phyloP scores from a whole-genome alignment of 2,329 filamentous ascomycete genomes.

The Colletotrichum spinosum region DNA sequence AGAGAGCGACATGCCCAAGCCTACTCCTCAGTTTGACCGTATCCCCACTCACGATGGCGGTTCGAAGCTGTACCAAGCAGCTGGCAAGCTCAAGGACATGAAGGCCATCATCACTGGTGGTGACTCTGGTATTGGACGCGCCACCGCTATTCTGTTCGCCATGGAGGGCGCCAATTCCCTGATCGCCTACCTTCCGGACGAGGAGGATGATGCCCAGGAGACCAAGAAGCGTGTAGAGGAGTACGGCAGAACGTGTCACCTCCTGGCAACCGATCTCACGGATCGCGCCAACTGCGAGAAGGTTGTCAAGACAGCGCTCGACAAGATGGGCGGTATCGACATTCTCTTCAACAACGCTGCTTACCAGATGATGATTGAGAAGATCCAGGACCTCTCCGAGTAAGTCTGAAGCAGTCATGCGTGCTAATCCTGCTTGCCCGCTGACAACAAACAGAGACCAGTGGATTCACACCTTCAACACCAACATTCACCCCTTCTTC shows the following conservation, averaged over 20 bases:
- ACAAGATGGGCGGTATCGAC: constrained; percentile 76
- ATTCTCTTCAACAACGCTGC: constrained; percentile 82
- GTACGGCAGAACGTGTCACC: constrained; percentile 73
- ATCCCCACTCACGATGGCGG: constrained; percentile 76
- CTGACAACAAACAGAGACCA: constrained; percentile 62
- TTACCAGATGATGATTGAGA: constrained; percentile 74
- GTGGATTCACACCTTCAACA: constrained; percentile 83
- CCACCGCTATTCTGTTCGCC: constrained; percentile 80
- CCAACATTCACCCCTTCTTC: constrained; percentile 86
- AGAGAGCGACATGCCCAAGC: constrained; percentile 61
- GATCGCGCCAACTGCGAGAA: constrained; percentile 76
- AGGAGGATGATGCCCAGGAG: constrained; percentile 80
- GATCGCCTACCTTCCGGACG: constrained; percentile 80
- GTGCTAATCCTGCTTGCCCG: constrained; percentile 18
- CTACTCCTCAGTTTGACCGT: constrained; percentile 70
- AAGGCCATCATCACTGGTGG: constrained; percentile 85
- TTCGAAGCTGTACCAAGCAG: constrained; percentile 77
- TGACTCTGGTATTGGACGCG: constrained; percentile 82
- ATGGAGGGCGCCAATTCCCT: constrained; percentile 82
- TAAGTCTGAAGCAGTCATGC: constrained; percentile 49
- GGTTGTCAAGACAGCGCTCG: constrained; percentile 73
- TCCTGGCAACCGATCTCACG: constrained; percentile 73
- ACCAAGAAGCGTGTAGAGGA: constrained; percentile 78
- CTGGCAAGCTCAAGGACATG: constrained; percentile 80
- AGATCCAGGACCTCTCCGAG: constrained; percentile 79